phyloP scores from a whole-genome alignment of 257 asterid genomes.

The Solanum okadae region DNA sequence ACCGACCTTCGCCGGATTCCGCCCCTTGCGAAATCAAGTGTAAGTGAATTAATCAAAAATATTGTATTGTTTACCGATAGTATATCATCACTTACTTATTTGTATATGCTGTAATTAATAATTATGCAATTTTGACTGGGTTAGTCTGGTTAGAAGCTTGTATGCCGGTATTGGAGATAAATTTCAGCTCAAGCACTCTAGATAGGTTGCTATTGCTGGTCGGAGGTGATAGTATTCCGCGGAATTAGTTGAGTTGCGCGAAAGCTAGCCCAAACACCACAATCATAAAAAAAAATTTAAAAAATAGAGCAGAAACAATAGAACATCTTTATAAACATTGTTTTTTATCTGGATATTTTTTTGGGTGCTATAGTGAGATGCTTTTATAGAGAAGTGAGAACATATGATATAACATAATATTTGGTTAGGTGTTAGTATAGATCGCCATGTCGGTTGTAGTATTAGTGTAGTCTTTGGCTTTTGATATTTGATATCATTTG shows the following conservation, averaged over 20 bases:
- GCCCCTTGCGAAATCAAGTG: constrained; percentile 74
- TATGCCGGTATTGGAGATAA: neutral
- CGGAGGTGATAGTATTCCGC: too few species aligned
- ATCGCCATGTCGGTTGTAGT: neutral
- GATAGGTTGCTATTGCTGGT: too few species aligned
- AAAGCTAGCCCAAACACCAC: too few species aligned
- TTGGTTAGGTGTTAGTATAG: neutral
- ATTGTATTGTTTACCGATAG: neutral
- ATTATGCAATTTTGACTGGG: neutral
- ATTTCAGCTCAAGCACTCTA: too few species aligned
- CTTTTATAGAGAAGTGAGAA: neutral
- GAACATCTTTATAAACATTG: neutral
- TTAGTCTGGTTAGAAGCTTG: neutral
- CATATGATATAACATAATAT: neutral
- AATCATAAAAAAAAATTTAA: too few species aligned
- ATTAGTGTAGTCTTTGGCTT: neutral
- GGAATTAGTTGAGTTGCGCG: too few species aligned
- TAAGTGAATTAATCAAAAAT: constrained; percentile 4
- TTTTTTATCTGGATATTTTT: neutral
- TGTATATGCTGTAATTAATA: neutral
- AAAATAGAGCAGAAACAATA: too few species aligned
- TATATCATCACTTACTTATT: neutral
- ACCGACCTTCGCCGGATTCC: constrained; percentile 36
- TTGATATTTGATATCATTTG: neutral
- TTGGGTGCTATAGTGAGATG: neutral